These are phyloP conservation scores for Colletotrichum sojae DNA, from an alignment of 2,329 filamentous ascomycete species.

Conservation along the genomic window DNA sequence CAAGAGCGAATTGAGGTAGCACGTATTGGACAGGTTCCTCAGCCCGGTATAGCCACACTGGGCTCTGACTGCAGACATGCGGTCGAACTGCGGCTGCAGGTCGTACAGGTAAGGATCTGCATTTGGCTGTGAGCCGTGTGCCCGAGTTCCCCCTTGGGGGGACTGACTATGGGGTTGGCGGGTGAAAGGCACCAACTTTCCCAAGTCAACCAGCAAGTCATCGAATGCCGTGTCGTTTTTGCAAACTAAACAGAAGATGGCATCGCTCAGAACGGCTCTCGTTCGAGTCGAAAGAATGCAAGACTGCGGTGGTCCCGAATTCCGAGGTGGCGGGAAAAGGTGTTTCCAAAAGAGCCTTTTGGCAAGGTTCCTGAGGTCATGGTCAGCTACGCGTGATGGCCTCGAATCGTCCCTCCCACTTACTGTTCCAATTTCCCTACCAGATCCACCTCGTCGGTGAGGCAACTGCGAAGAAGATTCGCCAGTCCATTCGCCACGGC, in stretches of 20 bases:
- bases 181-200: constrained; percentile 63
- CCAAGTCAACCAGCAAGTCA: constrained; percentile 66
- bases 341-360: constrained; percentile 72
- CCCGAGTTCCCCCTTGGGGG: not conserved
- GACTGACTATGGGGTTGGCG: constrained; percentile 30
- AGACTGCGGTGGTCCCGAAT: constrained; percentile 45
- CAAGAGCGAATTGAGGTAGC: constrained; percentile 95
- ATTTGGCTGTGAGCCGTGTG: constrained; percentile 17
- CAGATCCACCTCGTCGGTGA: constrained; percentile 29
- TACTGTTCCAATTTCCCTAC: not conserved
- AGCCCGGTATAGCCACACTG: constrained; percentile 88
- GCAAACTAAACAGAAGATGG: constrained; percentile 70
- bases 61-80: constrained; percentile 78
- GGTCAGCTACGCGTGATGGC: not conserved
- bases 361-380: constrained; percentile 46
- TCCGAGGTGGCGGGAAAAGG: constrained; percentile 72
- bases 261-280: constrained; percentile 71
- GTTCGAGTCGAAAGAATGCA: constrained; percentile 67
- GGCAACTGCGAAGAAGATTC: constrained; percentile 51
- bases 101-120: constrained; percentile 72
- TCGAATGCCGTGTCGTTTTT: constrained; percentile 64
- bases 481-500: constrained; percentile 51
- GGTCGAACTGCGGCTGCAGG: constrained; percentile 73
- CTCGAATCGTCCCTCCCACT: not conserved
- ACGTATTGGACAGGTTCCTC: constrained; percentile 94